A percentile compares a stretch with the other conserved stretches of the same genome.
phyloP scores from a whole-genome alignment of 2,329 filamentous ascomycete species.

The Fusarium caatingaense region DNA sequence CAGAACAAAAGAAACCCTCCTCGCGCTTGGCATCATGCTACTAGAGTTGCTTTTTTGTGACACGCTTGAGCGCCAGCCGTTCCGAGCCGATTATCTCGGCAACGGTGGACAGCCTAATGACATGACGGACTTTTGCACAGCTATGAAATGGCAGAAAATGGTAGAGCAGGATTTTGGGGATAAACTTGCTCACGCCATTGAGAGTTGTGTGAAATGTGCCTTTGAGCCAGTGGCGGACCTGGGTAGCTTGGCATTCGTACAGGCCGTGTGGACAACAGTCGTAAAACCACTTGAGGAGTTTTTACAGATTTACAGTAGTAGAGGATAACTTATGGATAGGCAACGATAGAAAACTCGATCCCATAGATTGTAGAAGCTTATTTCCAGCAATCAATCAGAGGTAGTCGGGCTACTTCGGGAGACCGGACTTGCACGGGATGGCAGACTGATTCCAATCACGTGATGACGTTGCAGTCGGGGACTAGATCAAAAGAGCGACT shows the following conservation, averaged over 20 bases:
- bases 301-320: neutral
- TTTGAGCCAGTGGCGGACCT: neutral
- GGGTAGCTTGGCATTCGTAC: neutral
- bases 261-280: neutral
- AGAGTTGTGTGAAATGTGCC: neutral
- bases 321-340: too few relatives aligned
- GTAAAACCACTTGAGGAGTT: neutral
- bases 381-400: too few relatives aligned
- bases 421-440: too few relatives aligned
- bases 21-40: neutral
- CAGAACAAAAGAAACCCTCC: accelerated
- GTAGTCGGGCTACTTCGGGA: too few relatives aligned
- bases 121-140: neutral
- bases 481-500: constrained; percentile 29
- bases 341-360: too few relatives aligned
- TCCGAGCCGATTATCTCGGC: neutral
- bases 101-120: accelerated
- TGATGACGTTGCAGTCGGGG: neutral
- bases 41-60: neutral
- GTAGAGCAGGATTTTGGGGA: neutral
- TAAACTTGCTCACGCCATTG: neutral
- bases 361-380: too few relatives aligned
- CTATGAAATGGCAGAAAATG: neutral
- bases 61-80: neutral
- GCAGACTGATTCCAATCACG: neutral